Evolutionary conservation across 345 rosid genomes (phyloP).

Genomic region (Bruguiera gymnorhiza): DNA sequence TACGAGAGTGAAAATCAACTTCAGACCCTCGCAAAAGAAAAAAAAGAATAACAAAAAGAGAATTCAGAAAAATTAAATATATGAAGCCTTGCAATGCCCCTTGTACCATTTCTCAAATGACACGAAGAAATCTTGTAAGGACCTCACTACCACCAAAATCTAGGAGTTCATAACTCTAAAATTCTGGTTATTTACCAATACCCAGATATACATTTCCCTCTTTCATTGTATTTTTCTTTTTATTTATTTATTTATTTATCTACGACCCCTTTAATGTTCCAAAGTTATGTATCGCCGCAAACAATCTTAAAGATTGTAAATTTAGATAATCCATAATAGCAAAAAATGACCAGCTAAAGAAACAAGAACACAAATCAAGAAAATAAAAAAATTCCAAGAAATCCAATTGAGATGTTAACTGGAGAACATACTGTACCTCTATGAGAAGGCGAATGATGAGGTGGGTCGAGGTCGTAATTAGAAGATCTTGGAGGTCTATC

Average conservation of each 20-base stretch:
- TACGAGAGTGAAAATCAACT: not conserved
- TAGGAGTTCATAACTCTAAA: not conserved
- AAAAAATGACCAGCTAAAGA: not conserved
- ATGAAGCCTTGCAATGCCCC: not conserved
- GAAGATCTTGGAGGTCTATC: conserved; percentile 7
- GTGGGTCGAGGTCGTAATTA: conserved; percentile 1
- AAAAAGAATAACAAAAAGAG: not conserved
- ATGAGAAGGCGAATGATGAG: conserved; percentile 1
- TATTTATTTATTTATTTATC: too few relatives aligned
- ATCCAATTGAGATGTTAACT: not conserved
- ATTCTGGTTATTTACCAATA: too few relatives aligned
- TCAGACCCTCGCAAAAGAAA: not conserved
- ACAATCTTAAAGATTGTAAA: not conserved
- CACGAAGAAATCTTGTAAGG: too few relatives aligned
- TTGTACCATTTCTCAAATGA: not conserved
- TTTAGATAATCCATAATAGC: too few relatives aligned
- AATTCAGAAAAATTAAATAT: too few relatives aligned
- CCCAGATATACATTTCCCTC: not conserved
- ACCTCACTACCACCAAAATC: not conserved
- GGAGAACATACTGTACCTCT: not conserved
- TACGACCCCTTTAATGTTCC: too few relatives aligned
- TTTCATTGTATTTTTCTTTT: too few relatives aligned
- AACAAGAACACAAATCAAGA: not conserved
- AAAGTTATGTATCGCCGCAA: not conserved
- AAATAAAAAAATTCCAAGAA: not conserved